A percentile compares a stretch with the other conserved stretches of the same genome.
Conservation (phyloP, 208 protist species). For the Borovskyia barvae region DNA sequence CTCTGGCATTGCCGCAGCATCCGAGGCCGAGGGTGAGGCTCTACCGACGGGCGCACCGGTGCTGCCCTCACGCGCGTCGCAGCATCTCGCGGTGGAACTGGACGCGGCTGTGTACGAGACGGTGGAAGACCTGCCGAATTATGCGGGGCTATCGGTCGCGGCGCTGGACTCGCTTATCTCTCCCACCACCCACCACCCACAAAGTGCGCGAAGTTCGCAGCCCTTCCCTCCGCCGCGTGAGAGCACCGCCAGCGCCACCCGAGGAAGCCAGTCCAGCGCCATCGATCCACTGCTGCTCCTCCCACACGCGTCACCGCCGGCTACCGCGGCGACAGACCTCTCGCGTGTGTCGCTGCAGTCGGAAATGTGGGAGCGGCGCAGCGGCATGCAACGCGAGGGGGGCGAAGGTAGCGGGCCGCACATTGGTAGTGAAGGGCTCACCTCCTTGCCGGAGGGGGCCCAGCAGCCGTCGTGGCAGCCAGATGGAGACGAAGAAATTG, state of each 20-base stretch:
- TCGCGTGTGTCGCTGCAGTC: not conserved
- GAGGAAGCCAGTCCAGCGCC: slow-evolving; percentile 5
- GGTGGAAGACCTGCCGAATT: slow-evolving; percentile 12
- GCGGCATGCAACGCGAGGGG: too few species aligned
- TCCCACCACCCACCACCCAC: not conserved
- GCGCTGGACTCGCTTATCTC: not conserved
- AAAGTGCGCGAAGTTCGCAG: slow-evolving; percentile 4
- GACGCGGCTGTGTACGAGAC: slow-evolving; percentile 24
- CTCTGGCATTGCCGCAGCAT: not conserved
- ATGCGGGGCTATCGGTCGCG: slow-evolving; percentile 2
- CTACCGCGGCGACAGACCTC: not conserved
- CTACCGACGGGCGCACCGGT: not conserved
- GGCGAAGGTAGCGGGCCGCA: slow-evolving; percentile 2
- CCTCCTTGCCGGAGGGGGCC: not conserved
- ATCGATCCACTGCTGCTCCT: slow-evolving; percentile 53
- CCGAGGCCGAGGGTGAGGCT: not conserved
- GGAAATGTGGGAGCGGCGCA: not conserved
- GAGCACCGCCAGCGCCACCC: slow-evolving; percentile 1
- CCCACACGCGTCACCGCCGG: slow-evolving; percentile 20
- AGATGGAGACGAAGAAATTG: not conserved
- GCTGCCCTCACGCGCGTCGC: slow-evolving; percentile 13
- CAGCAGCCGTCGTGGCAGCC: too few species aligned
- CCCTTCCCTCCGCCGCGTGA: slow-evolving; percentile 2
- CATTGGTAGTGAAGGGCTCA: too few species aligned
- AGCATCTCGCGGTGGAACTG: slow-evolving; percentile 22